Evolutionary conservation across 73 alveolate genomes (phyloP), one percentile per base, ranked within the genome.

Genomic region (Breviolum minutum): DNA sequence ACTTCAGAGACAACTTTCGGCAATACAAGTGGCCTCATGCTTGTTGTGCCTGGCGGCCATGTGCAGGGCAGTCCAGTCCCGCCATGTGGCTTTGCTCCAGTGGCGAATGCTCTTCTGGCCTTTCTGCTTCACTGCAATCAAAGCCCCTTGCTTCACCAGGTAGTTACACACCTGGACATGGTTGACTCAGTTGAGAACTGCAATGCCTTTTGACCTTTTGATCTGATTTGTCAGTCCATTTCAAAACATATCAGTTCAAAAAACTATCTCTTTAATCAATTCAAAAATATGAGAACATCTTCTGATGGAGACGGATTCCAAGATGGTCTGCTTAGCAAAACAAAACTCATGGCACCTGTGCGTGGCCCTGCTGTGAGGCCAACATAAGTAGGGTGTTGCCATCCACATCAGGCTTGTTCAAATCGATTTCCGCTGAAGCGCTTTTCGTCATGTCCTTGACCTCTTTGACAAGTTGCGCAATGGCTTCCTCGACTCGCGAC

Each of bases 311-410:
- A n/a, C n/a, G n/a, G n/a, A n/a, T n/a, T n/a, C n/a, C n/a, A n/a
- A n/a, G n/a, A n/a, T n/a, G n/a, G n/a, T n/a, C n/a, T n/a, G n/a
- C n/a, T n/a, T n/a, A n/a, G n/a, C n/a, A 6, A 40, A 48, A 40
- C 4, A 48, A 8, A 9, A 54, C 17, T 5, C n/a, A 2, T 54
- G 48, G 83, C 14, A 63, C 97, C 97, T 92, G 91, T 6, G 91
- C 90, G 20, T 92, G 90, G 11, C 98, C 98, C 29, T 92, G 82
- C 54, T 71, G 66, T 22, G 90, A 70, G 10, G 98, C 98, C 98
- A 92, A 84, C 98, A 92, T 92, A 81, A 92, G 27, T 32, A 81
- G 90, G 8, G 98, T 92, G 98, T 92, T 92, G 91, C 98, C 98
- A 92, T 92, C 98, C 91, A 92, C 98, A 54, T 92, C 98, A 13